Base-by-base conservation (phyloP, 2,329 filamentous ascomycete species). In the Salinomyces thailandicus region DNA sequence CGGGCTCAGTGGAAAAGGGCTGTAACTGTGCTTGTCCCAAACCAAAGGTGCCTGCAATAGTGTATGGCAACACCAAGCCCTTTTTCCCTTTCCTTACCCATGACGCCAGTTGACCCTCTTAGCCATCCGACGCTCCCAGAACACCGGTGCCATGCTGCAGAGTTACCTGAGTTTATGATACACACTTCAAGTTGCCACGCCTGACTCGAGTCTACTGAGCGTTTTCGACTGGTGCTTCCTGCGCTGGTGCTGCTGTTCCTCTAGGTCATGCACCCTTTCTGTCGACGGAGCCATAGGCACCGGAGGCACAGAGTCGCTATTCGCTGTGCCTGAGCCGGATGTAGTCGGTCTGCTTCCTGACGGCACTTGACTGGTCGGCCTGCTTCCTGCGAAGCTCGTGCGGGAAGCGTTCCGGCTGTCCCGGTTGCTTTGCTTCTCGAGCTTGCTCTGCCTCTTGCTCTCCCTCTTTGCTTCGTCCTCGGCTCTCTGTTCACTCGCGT, bases 401-500 rank as follows among this genome's bases (percentile, higher is more conserved):
- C 19, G 15, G 15, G 31, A 33, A 19, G 15, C 31, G 9, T 8
- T 31, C 28, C 15, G 11, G 12, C 15, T 16, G 14, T 31, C 28
- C 28, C 15, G 12, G 11, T 13, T 8, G 28, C 15, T 13, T 15
- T 31, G 28, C 9, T 14, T 9, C 15, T 31, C 28, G 13, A 15
- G 26, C 37, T 39, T 41, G 9, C 17, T 26, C 20, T 37, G 33
- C 31, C 41, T 13, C 36, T 46, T 50, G 33, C 42, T 45, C 22
- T 41, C 43, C 8, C 38, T 31, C 42, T 41, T 43, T 9, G 44
- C 45, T n/a, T 49, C 43, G 35, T 46, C 48, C 46, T 51, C 47
- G 3, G 45, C 47, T 16, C 35, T 40, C 14, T 40, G 20, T 12
- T 38, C 17, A 24, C 51, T 49, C 31, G 57, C 57, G 41, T 59